These are phyloP conservation scores for Verticillium klebahnii DNA, from an alignment of 2,329 filamentous ascomycete genomes.

Conservation along the genomic window DNA sequence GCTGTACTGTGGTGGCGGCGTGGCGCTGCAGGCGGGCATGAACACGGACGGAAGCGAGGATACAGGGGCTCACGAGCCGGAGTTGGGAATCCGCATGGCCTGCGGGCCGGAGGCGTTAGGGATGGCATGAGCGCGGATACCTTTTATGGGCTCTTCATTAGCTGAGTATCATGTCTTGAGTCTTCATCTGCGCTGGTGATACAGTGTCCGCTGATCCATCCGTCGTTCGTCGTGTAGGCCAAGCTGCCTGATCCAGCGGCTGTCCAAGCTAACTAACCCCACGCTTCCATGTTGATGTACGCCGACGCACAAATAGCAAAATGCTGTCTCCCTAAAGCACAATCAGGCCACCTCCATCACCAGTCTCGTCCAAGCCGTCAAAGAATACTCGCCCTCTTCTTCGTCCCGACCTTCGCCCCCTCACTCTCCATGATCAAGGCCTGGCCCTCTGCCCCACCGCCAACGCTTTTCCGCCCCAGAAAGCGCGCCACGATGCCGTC, in stretches of 20 bases:
- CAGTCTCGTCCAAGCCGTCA: neutral
- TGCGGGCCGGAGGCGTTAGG: neutral
- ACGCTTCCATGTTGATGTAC: neutral
- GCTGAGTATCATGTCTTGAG: neutral
- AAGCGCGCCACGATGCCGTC: conserved; percentile 8
- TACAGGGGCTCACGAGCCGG: neutral
- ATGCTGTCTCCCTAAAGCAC: neutral
- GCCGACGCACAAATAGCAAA: neutral
- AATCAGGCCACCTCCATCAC: neutral
- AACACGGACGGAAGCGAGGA: neutral
- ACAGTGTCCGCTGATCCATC: neutral
- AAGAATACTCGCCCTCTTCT: conserved; percentile 10
- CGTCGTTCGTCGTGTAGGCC: neutral
- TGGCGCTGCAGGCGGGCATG: neutral
- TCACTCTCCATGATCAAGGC: conserved; percentile 5
- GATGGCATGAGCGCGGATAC: neutral
- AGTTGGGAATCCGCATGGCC: neutral
- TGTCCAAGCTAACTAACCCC: neutral
- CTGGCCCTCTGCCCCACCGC: neutral
- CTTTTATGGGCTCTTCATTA: neutral
- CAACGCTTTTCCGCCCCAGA: conserved; percentile 6
- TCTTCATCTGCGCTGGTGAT: neutral
- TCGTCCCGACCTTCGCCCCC: conserved; percentile 4
- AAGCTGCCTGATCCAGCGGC: neutral
- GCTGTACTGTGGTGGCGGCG: neutral